A percentile compares a stretch with the other conserved stretches of the same genome.
phyloP scores from a whole-genome alignment of 164 flowering plant species.

The Stephania cephalantha region DNA sequence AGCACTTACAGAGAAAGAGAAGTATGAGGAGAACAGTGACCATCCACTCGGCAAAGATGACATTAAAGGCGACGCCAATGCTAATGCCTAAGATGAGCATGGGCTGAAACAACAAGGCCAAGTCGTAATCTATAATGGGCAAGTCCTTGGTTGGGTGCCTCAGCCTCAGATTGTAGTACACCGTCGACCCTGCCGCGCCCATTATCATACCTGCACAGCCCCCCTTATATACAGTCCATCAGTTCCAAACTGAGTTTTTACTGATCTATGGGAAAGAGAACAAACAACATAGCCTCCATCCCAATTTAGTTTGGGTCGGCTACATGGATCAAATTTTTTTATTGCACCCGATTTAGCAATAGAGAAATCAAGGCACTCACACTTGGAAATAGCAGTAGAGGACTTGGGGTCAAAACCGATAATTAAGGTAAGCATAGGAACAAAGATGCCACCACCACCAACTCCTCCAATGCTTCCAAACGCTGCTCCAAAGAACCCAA shows the following conservation, averaged over 20 bases:
- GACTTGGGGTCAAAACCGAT: conserved; percentile 57
- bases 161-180: conserved; percentile 39
- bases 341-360: too few relatives aligned
- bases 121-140: conserved; percentile 54
- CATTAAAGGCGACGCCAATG: conserved; percentile 53
- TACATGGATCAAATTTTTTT: too few relatives aligned
- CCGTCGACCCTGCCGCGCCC: conserved; percentile 51
- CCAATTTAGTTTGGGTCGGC: too few relatives aligned
- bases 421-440: conserved; percentile 56
- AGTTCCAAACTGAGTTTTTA: too few relatives aligned
- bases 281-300: too few relatives aligned
- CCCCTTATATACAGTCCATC: too few relatives aligned
- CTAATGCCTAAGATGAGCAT: conserved; percentile 64
- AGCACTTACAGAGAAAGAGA: conserved; percentile 40
- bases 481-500: conserved; percentile 53
- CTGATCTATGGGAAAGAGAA: too few relatives aligned
- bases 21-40: conserved; percentile 50
- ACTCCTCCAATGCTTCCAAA: conserved; percentile 59
- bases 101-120: conserved; percentile 58
- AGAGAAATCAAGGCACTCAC: conserved; percentile 17
- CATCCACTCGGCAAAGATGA: conserved; percentile 66
- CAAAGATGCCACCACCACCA: conserved; percentile 63
- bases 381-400: conserved; percentile 54
- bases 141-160: conserved; percentile 53
- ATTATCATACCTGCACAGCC: conserved; percentile 49